These are phyloP conservation scores for Debaryomyces sp. DNA, from an alignment of 1,139 yeast genomes.

Conservation along the genomic window DNA sequence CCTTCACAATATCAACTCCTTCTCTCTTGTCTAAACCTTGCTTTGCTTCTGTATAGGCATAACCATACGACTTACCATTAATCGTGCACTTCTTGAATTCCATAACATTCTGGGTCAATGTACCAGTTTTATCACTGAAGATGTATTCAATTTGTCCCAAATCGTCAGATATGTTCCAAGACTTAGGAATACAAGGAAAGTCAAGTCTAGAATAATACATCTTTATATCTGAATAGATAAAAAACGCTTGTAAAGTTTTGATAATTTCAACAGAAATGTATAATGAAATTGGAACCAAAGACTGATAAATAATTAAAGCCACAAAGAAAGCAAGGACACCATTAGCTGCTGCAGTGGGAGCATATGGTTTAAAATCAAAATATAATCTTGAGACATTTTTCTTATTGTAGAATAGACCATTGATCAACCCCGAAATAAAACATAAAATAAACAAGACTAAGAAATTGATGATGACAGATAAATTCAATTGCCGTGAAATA, in stretches of 20 bases:
- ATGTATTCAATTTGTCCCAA: slow-evolving; percentile 95
- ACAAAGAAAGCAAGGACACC: slow-evolving; percentile 90
- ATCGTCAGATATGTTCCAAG: slow-evolving; percentile 98
- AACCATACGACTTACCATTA: slow-evolving; percentile 84
- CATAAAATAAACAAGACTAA: slow-evolving; percentile 73
- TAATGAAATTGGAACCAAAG: slow-evolving; percentile 91
- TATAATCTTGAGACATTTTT: slow-evolving; percentile 58
- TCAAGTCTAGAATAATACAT: slow-evolving; percentile 87
- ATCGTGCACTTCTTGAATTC: slow-evolving; percentile 93
- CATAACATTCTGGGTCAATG: slow-evolving; percentile 95
- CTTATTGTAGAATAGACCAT: slow-evolving; percentile 71
- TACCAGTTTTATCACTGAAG: slow-evolving; percentile 96
- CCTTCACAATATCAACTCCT: slow-evolving; percentile 77
- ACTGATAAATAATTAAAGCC: slow-evolving; percentile 83
- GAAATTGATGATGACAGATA: slow-evolving; percentile 81
- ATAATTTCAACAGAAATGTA: slow-evolving; percentile 94
- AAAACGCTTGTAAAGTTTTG: slow-evolving; percentile 91
- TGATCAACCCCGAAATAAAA: slow-evolving; percentile 78
- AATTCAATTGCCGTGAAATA: slow-evolving; percentile 80
- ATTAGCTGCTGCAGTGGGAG: slow-evolving; percentile 64
- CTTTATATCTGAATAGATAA: slow-evolving; percentile 83
- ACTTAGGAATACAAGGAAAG: slow-evolving; percentile 93
- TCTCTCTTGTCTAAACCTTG: slow-evolving; percentile 90
- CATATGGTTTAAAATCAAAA: slow-evolving; percentile 63
- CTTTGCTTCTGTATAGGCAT: slow-evolving; percentile 94